These are phyloP conservation scores for Peniophora sp. DNA, from an alignment of 1,284 basidiomycete genomes.

Conservation along the genomic window DNA sequence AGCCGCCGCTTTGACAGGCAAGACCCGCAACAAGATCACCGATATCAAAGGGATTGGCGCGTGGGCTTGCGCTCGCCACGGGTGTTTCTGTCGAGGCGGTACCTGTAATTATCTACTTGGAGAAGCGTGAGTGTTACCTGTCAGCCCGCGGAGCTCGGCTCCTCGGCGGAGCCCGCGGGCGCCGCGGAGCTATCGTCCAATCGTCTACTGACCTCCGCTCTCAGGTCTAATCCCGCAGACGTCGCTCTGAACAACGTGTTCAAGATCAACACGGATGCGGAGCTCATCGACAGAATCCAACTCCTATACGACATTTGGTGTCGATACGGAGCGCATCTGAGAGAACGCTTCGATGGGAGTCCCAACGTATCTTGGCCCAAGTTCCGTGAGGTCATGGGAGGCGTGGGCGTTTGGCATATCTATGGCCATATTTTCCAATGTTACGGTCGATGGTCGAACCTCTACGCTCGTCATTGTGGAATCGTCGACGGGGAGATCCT, in stretches of 20 bases:
- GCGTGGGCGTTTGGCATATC: conserved; percentile 4
- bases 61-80: too few species aligned
- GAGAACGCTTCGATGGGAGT: background rate
- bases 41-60: too few species aligned
- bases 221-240: too few species aligned
- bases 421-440: conserved; percentile 4
- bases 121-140: too few species aligned
- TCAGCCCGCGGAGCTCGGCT: too few species aligned
- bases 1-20: too few species aligned
- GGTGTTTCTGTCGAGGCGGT: too few species aligned
- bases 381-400: background rate
- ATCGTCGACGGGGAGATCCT: conserved; percentile 4
- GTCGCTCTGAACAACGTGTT: background rate
- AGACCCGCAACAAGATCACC: too few species aligned
- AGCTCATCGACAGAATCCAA: background rate
- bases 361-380: background rate
- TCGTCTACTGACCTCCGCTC: too few species aligned
- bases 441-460: background rate
- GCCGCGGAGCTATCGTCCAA: too few species aligned
- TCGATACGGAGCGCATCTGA: background rate
- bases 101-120: too few species aligned
- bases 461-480: conserved; percentile 2
- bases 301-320: background rate
- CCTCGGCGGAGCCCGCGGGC: too few species aligned
- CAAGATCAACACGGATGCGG: background rate